A percentile compares a stretch with the other conserved stretches of the same genome.
phyloP scores from a whole-genome alignment of 2,329 filamentous ascomycete genomes.

The Didymella sp. region DNA sequence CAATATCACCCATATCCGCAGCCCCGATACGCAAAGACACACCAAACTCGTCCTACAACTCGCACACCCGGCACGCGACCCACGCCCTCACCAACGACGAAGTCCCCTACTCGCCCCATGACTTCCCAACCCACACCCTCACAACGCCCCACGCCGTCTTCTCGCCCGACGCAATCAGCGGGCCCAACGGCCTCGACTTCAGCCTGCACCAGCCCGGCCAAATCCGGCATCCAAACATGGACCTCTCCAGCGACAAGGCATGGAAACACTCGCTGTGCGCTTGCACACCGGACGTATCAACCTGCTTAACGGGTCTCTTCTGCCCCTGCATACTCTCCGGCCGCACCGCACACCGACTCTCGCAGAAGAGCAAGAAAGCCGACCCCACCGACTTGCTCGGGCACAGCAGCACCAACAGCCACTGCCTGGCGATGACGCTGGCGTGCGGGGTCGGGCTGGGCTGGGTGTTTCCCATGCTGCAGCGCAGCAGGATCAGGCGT shows the following conservation, averaged over 20 bases:
- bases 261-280: constrained; percentile 47
- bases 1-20: constrained; percentile 42
- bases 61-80: constrained; percentile 10
- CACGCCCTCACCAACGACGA: constrained; percentile 29
- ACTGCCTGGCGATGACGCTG: constrained; percentile 50
- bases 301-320: constrained; percentile 51
- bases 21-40: constrained; percentile 32
- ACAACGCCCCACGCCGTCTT: constrained; percentile 44
- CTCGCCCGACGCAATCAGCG: constrained; percentile 45
- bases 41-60: constrained; percentile 18
- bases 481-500: constrained; percentile 51
- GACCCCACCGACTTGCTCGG: constrained; percentile 52
- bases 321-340: constrained; percentile 55
- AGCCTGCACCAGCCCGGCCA: constrained; percentile 49
- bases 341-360: constrained; percentile 53
- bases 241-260: constrained; percentile 25
- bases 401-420: constrained; percentile 47
- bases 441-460: constrained; percentile 50
- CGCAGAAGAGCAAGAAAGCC: constrained; percentile 46
- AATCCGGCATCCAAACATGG: constrained; percentile 54
- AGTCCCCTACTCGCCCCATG: constrained; percentile 44
- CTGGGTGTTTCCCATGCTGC: constrained; percentile 49
- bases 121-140: constrained; percentile 31
- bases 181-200: constrained; percentile 50
- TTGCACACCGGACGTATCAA: constrained; percentile 46